Base-by-base conservation (phyloP, 805 yeast genomes). In the Candida takata region DNA sequence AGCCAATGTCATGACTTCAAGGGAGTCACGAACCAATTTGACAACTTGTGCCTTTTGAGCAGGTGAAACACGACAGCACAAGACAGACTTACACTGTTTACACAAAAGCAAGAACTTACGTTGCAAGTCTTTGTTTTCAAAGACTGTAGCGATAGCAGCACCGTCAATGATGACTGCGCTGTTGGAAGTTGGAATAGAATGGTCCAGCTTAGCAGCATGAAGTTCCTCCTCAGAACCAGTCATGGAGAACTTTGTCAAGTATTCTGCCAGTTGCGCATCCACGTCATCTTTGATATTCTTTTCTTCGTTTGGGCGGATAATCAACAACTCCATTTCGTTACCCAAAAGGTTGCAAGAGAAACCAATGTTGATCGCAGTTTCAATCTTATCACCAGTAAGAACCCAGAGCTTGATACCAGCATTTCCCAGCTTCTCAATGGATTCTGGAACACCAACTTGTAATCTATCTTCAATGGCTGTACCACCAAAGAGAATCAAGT, bases 41-140 rank as follows among this genome's bases (percentile, higher is more conserved):
- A 92, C 98, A 13, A 92, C 98, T 35, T 92, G 65, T 0, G 99
- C 98, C 58, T 92, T 92, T 53, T 92, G 99, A 40, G 94, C 68
- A 0, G 99, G 99, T 1, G 97, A 90, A 1, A 92, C 99, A 57
- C 99, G 79, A 62, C 99, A 92, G 57, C 99, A 92, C 24, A 92
- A 79, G 10, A 94, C 98, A 0, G 98, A 27, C 40, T 72, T 74
- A 64, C 92, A 84, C 48, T 80, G 81, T 54, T 83, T 84, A 58
- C 90, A 81, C 36, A 84, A 57, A 13, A 84, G 59, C 37, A 84
- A 63, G 49, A 84, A 83, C 52, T 79, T 79, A 41, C 75, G 61
- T 37, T 29, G 28, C 36, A 67, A 56, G 7, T 61, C 70, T 18
- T 52, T 60, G 42, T 55, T 61, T 17, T 60, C 52, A 27, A 74